These are phyloP conservation scores for Aegilops umbellulata DNA, from an alignment of 176 grass and related monocot species.

Conservation along the genomic window DNA sequence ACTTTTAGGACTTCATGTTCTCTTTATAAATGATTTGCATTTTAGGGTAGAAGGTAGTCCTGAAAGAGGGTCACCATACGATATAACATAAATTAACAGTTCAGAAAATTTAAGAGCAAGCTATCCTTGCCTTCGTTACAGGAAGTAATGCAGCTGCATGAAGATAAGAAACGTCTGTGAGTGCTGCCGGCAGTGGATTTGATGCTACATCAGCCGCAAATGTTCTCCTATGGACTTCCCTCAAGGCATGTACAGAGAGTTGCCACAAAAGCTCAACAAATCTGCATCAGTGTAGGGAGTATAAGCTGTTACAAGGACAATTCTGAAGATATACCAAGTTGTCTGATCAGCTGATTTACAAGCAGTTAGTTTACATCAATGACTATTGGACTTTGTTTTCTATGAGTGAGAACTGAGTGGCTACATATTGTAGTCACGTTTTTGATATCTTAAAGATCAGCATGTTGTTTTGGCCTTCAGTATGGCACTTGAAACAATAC, in stretches of 20 bases:
- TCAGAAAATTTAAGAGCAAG: constrained; percentile 25
- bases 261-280: constrained; percentile 99
- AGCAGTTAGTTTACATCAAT: not conserved
- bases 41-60: not conserved
- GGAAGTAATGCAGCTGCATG: constrained; percentile 94
- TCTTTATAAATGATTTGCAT: not conserved
- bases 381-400: constrained; percentile 13
- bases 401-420: not conserved
- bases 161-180: constrained; percentile 97
- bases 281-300: constrained; percentile 47
- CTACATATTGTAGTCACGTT: not conserved
- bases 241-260: constrained; percentile 95
- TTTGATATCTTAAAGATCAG: not conserved
- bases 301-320: constrained; percentile 11
- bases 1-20: not conserved
- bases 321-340: constrained; percentile 12
- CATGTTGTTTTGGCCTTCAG: constrained; percentile 5
- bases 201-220: constrained; percentile 79
- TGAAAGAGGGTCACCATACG: not conserved
- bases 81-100: constrained; percentile 2
- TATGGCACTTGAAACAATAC: constrained; percentile 4
- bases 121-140: constrained; percentile 75
- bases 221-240: constrained; percentile 93
- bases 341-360: constrained; percentile 34
- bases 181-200: constrained; percentile 74